Base-by-base conservation (phyloP, 192 early-diverging fungal genomes). In the Coemansia sp. region DNA sequence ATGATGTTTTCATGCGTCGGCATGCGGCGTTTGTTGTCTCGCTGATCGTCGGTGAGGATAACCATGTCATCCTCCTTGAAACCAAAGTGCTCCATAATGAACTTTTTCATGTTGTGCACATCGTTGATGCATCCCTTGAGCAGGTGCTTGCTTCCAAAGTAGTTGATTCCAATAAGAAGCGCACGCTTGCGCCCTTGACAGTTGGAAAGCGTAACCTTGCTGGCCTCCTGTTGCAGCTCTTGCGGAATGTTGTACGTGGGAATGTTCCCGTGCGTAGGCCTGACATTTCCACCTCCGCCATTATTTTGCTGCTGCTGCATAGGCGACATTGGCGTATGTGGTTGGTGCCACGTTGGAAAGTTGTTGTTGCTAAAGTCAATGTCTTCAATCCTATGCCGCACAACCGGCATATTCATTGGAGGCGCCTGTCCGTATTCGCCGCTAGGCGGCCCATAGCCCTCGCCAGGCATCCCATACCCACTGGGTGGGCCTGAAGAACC, bases 131-230 rank as follows among this genome's bases (percentile, higher is more conserved):
- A 94, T 8, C 92, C 92, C 68, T 84, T 77, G 41, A 93, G 87
- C 69, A 87, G 77, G 60, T 84, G 81, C 63, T 77, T 75, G 53
- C 86, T 80, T 25, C 85, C 84, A 54, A 85, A 80, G 79, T 98
- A 98, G 74, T 98, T 98, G 79, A 97, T 94, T 20, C 96, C 96
- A 65, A 98, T 90, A 45, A 98, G 85, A 20, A 98, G 79, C 9
- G 94, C 95, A 17, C 88, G 86, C 77, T 92, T 91, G 51, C 89
- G 85, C 17, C 91, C 91, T 43, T 60, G 70, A 59, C 76, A 83
- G 71, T 85, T 79, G 32, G 84, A 85, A 25, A 79, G 72, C 12
- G 64, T 63, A 48, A 85, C 75, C 57, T 73, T 55, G 64, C 72
- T 71, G 38, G 76, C 79, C 22, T 83, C 71, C 60, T 85, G 80